Evolutionary conservation across 2,329 filamentous ascomycete species (phyloP).

Genomic region (Amesomyces nigricolor): DNA sequence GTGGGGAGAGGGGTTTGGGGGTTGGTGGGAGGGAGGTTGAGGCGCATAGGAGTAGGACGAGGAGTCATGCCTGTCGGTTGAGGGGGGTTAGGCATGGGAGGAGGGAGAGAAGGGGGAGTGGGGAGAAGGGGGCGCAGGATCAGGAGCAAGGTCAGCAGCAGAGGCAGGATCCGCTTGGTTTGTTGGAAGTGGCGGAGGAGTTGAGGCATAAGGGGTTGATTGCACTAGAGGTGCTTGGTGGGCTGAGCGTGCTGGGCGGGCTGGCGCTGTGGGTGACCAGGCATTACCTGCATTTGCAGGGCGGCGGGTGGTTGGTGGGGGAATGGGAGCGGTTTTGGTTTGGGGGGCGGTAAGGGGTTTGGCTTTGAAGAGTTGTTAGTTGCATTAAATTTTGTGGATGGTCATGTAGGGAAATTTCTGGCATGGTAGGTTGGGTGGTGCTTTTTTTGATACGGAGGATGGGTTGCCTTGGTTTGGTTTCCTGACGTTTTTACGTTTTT

Average conservation of each 20-base stretch:
- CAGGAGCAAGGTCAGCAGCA: constrained; percentile 30
- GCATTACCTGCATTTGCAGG: constrained; percentile 28
- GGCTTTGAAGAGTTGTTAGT: not conserved
- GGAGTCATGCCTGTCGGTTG: not conserved
- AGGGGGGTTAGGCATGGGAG: not conserved
- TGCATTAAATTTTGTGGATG: not conserved
- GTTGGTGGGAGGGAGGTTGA: not conserved
- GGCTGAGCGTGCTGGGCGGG: constrained; percentile 68
- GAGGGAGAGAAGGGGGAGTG: not conserved
- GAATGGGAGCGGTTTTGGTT: constrained; percentile 31
- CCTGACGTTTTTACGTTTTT: too few species aligned
- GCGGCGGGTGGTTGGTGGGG: constrained; percentile 26
- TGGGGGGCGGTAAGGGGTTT: constrained; percentile 5
- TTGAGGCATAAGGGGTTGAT: constrained; percentile 60
- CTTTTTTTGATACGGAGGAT: too few species aligned
- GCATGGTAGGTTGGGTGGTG: too few species aligned
- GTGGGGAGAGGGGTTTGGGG: not conserved
- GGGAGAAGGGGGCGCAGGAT: not conserved
- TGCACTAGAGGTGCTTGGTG: constrained; percentile 67
- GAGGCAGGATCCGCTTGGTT: constrained; percentile 67
- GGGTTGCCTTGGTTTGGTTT: too few species aligned
- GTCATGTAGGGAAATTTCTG: too few species aligned
- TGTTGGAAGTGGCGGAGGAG: constrained; percentile 64
- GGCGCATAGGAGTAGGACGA: not conserved
- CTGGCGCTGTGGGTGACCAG: constrained; percentile 56